Evolutionary conservation across 2,329 filamentous ascomycete species (phyloP).

Genomic region (Botryotinia narcissicola): DNA sequence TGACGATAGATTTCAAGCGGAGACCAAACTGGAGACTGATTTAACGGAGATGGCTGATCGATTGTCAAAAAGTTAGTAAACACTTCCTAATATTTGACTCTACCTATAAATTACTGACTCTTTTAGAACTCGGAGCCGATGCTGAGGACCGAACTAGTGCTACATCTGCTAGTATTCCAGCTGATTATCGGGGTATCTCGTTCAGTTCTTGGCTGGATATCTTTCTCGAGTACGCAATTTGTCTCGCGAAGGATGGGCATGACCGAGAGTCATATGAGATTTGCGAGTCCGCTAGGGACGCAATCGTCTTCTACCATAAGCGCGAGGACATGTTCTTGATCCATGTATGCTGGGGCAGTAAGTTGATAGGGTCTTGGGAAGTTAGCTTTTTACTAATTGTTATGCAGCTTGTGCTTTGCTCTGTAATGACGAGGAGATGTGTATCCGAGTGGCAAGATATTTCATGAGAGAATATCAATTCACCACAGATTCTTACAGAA

Average conservation of each 20-base stretch:
- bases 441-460: slow-evolving; percentile 70
- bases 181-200: slow-evolving; percentile 68
- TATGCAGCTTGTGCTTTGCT: slow-evolving; percentile 74
- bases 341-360: slow-evolving; percentile 73
- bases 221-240: slow-evolving; percentile 82
- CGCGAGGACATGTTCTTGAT: slow-evolving; percentile 68
- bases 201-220: slow-evolving; percentile 87
- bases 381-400: slow-evolving; percentile 19
- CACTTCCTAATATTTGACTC: neutral
- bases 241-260: slow-evolving; percentile 66
- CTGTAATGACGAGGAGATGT: slow-evolving; percentile 74
- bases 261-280: slow-evolving; percentile 74
- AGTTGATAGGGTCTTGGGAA: slow-evolving; percentile 35
- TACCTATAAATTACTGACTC: slow-evolving; percentile 22
- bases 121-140: slow-evolving; percentile 33
- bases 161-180: slow-evolving; percentile 29
- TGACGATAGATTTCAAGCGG: slow-evolving; percentile 26
- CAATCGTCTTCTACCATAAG: slow-evolving; percentile 76
- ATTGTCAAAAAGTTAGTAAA: slow-evolving; percentile 32
- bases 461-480: slow-evolving; percentile 82
- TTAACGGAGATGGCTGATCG: slow-evolving; percentile 35
- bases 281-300: slow-evolving; percentile 73
- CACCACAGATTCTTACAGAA: slow-evolving; percentile 76
- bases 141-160: slow-evolving; percentile 23
- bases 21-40: slow-evolving; percentile 34